Evolutionary conservation across 495 filamentous ascomycete genomes (phyloP).

Genomic region (Oidiodendron maius): DNA sequence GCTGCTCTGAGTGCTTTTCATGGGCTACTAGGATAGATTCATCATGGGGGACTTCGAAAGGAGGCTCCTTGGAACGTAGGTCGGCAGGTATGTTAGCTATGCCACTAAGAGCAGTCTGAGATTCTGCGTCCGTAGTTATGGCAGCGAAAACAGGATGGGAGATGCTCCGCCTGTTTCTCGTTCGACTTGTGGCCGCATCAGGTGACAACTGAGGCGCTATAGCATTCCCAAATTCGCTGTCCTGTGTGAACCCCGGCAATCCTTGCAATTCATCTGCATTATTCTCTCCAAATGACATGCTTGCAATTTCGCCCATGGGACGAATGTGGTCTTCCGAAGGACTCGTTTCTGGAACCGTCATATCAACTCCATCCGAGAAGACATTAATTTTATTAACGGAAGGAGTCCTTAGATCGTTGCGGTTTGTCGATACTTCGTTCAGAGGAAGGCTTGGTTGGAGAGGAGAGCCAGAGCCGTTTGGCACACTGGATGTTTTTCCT

Average conservation of each 20-base stretch:
- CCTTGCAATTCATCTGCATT: conserved; percentile 5
- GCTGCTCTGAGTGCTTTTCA: too few species aligned
- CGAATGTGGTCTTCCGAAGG: conserved; percentile 10
- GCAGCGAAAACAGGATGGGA: neutral
- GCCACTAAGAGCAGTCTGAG: too few species aligned
- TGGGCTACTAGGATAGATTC: too few species aligned
- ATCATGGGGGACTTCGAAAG: too few species aligned
- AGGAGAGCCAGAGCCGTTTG: neutral
- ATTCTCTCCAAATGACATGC: conserved; percentile 9
- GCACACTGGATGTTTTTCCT: neutral
- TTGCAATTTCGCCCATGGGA: conserved; percentile 19
- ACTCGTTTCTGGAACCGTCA: conserved; percentile 15
- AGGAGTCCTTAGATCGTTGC: conserved; percentile 9
- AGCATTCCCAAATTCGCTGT: conserved; percentile 12
- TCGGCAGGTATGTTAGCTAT: too few species aligned
- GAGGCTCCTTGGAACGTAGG: too few species aligned
- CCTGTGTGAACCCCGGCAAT: conserved; percentile 18
- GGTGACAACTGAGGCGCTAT: conserved; percentile 5
- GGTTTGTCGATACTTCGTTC: conserved; percentile 13
- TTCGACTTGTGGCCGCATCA: neutral
- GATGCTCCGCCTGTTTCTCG: neutral
- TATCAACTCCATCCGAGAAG: conserved; percentile 5
- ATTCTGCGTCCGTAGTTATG: neutral
- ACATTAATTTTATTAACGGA: neutral
- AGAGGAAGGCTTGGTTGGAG: conserved; percentile 7